These are phyloP conservation scores for Kluyveromyces aestuarii DNA, from an alignment of 805 yeast genomes.

Conservation along the genomic window DNA sequence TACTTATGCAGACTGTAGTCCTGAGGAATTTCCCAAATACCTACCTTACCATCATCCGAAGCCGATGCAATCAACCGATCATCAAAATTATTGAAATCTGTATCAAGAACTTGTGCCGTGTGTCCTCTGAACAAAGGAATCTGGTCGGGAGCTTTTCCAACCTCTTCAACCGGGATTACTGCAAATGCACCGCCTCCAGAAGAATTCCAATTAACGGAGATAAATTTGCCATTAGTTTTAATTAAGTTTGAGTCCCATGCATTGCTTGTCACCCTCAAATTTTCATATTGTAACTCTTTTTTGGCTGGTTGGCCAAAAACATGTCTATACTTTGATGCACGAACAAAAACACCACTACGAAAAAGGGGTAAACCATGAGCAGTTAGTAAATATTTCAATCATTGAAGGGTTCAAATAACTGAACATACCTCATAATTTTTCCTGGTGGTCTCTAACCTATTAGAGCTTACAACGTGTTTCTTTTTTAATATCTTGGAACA, in stretches of 20 bases:
- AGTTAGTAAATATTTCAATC: neutral
- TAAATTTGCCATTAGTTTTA: constrained; percentile 75
- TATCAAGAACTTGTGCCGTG: constrained; percentile 89
- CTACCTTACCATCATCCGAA: constrained; percentile 74
- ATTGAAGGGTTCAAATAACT: neutral
- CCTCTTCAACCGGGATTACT: constrained; percentile 75
- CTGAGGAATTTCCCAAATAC: constrained; percentile 82
- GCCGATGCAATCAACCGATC: constrained; percentile 65
- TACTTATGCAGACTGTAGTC: constrained; percentile 64
- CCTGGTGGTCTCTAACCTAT: neutral
- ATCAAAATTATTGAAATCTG: constrained; percentile 91
- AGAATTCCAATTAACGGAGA: constrained; percentile 86
- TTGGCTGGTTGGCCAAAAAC: constrained; percentile 84
- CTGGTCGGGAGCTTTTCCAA: constrained; percentile 88
- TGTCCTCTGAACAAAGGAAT: constrained; percentile 94
- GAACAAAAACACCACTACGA: constrained; percentile 73
- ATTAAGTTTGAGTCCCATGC: constrained; percentile 95
- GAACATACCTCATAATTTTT: neutral
- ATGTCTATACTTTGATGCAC: constrained; percentile 95
- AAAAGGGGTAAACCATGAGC: neutral
- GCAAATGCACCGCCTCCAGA: constrained; percentile 99
- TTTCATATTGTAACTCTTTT: constrained; percentile 38
- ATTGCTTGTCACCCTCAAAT: constrained; percentile 66
- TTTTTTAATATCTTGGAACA: neutral
- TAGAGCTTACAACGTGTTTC: neutral